phyloP scores from a whole-genome alignment of 164 flowering plant genomes.

The Tinospora cordifolia region DNA sequence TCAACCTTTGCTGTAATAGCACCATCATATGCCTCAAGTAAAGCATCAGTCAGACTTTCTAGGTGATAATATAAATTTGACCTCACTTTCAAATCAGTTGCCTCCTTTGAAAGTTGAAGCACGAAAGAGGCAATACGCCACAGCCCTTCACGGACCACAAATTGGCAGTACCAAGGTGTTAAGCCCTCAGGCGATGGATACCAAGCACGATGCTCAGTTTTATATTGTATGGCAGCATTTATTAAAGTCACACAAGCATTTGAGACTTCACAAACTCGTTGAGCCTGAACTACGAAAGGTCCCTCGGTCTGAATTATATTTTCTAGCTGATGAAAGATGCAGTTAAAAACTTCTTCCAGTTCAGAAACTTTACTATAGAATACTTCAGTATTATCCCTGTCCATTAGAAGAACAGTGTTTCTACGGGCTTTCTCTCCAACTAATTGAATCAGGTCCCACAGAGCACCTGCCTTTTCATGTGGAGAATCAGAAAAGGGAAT shows the following conservation, averaged over 20 bases:
- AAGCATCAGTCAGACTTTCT: conserved; percentile 53
- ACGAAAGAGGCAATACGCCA: conserved; percentile 73
- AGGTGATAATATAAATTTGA: conserved; percentile 48
- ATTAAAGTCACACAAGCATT: conserved; percentile 60
- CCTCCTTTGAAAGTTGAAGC: conserved; percentile 56
- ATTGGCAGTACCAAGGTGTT: conserved; percentile 77
- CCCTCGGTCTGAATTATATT: conserved; percentile 40
- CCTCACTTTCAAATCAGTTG: conserved; percentile 39
- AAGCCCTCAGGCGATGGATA: conserved; percentile 82
- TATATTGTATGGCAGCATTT: conserved; percentile 50
- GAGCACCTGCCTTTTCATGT: conserved; percentile 52
- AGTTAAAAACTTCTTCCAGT: conserved; percentile 63
- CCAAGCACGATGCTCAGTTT: conserved; percentile 69
- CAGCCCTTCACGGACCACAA: conserved; percentile 66
- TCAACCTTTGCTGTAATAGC: conserved; percentile 74
- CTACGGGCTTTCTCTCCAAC: conserved; percentile 84
- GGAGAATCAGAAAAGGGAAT: conserved; percentile 32
- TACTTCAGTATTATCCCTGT: conserved; percentile 94
- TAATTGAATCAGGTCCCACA: conserved; percentile 88
- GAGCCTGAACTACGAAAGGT: conserved; percentile 44
- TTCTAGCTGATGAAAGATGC: conserved; percentile 56
- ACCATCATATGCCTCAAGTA: conserved; percentile 68
- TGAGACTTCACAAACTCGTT: conserved; percentile 73
- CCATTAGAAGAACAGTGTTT: conserved; percentile 88
- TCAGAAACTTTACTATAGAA: conserved; percentile 93